phyloP scores from a whole-genome alignment of 805 yeast species.

The Citeromyces matritensis region DNA sequence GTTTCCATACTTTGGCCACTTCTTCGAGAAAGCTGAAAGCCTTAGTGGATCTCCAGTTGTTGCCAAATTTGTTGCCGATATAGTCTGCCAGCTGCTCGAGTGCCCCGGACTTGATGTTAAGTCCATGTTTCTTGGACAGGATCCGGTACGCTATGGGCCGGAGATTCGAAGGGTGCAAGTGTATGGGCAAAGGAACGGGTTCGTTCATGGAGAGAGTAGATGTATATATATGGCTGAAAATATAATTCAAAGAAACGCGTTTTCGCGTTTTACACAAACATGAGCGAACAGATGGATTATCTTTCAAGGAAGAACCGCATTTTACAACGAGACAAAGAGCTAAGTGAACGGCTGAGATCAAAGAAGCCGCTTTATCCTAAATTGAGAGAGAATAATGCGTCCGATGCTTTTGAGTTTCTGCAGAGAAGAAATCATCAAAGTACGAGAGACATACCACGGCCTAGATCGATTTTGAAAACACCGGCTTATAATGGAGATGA shows the following conservation, averaged over 20 bases:
- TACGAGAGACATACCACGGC: no score
- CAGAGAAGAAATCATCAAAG: no score
- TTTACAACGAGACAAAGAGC: neutral
- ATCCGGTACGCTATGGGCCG: slow-evolving; percentile 88
- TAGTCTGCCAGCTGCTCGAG: slow-evolving; percentile 56
- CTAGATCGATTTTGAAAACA: no score
- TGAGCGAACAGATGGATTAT: neutral
- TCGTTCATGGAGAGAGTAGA: slow-evolving; percentile 10
- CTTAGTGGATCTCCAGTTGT: slow-evolving; percentile 65
- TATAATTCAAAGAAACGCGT: neutral
- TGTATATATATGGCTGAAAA: slow-evolving; percentile 5
- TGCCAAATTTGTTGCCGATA: slow-evolving; percentile 66
- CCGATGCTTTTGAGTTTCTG: no score
- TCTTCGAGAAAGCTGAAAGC: slow-evolving; percentile 59
- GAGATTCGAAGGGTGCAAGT: slow-evolving; percentile 64
- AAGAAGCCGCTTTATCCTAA: no score
- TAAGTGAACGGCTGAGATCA: slow-evolving; percentile 7
- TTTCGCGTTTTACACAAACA: slow-evolving; percentile 1
- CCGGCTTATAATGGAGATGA: no score
- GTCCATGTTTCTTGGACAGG: slow-evolving; percentile 82
- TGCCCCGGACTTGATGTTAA: slow-evolving; percentile 81
- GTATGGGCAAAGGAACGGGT: slow-evolving; percentile 55
- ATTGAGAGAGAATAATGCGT: no score
- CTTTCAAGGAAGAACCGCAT: neutral
- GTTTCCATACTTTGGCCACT: slow-evolving; percentile 74